Base-by-base conservation (phyloP, 2,329 filamentous ascomycete genomes). In the Rhynchosporium secalis region DNA sequence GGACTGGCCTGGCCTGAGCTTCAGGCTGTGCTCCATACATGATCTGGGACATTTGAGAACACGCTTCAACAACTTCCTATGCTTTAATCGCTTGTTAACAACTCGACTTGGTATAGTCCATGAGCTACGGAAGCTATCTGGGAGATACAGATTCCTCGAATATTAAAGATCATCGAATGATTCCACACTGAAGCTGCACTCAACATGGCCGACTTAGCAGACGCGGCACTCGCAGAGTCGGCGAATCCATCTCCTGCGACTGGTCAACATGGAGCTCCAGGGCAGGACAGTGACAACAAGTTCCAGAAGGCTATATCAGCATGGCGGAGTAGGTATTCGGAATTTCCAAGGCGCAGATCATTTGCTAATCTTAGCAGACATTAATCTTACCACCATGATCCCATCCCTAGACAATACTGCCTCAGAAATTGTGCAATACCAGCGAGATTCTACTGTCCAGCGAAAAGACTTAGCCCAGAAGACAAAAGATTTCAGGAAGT, bases 381-480 rank as follows among this genome's bases (percentile, higher is more conserved):
- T 99, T 75, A 92, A 97, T 75, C 83, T 99, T 62, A 89, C 91
- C 54, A 86, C 84, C 29, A 85, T 98, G 68, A 86, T 96, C 65
- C 89, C 92, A 38, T 90, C 85, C 68, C 87, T 99, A 66, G 95
- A 99, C 77, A 89, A 88, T 63, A 94, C 92, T 3, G 95, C 95
- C n/a, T 94, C 93, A 10, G 95, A 98, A 72, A 92, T 99, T 65
- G 92, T 98, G 58, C 81, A 90, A 54, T 92, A 96, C 74, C 96
- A 99, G 74, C 86, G 93, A 71, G 95, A 98, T 76, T 91, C 94
- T n/a, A 89, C 96, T 4, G 88, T 97, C 0, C 94, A 99, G 75
- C 85, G 95, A 58, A 99, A 99, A 75, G 96, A 99, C 65, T 81
- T 99, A 26, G 95, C 96, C n/a, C 93, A 97, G 74, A 98, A 97